Evolutionary conservation across 106 monocot genomes (phyloP).

Genomic region (Allium cepa): DNA sequence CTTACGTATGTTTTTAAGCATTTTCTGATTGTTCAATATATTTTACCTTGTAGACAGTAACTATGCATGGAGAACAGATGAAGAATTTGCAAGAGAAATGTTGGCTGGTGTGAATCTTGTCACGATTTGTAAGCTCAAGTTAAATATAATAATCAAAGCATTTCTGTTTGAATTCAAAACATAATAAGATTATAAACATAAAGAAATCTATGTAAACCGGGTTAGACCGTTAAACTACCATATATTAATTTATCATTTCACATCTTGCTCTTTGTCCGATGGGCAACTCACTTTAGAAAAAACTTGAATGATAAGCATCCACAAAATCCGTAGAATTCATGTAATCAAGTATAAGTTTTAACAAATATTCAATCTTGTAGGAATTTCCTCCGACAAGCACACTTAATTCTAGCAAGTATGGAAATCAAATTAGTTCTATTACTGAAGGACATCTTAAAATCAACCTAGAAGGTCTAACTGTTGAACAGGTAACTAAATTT

Average conservation of each 20-base stretch:
- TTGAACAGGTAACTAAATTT: slow-evolving; percentile 15
- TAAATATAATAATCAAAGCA: neutral
- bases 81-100: slow-evolving; percentile 58
- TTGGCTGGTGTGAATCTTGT: slow-evolving; percentile 57
- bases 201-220: no score
- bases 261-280: neutral
- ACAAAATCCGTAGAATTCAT: neutral
- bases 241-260: neutral
- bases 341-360: neutral
- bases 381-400: slow-evolving; percentile 60
- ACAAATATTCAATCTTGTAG: slow-evolving; percentile 10
- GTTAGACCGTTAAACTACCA: no score
- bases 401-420: slow-evolving; percentile 45
- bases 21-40: neutral
- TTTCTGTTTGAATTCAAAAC: neutral
- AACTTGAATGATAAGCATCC: neutral
- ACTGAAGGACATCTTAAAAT: slow-evolving; percentile 30
- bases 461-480: slow-evolving; percentile 37
- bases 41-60: slow-evolving; percentile 8
- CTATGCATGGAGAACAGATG: slow-evolving; percentile 52
- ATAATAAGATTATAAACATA: no score
- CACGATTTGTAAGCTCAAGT: slow-evolving; percentile 33
- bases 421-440: slow-evolving; percentile 39
- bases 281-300: neutral
- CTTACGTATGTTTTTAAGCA: neutral